Base-by-base conservation (phyloP, 306 rosid genomes). In the Inga leiocalycina region DNA sequence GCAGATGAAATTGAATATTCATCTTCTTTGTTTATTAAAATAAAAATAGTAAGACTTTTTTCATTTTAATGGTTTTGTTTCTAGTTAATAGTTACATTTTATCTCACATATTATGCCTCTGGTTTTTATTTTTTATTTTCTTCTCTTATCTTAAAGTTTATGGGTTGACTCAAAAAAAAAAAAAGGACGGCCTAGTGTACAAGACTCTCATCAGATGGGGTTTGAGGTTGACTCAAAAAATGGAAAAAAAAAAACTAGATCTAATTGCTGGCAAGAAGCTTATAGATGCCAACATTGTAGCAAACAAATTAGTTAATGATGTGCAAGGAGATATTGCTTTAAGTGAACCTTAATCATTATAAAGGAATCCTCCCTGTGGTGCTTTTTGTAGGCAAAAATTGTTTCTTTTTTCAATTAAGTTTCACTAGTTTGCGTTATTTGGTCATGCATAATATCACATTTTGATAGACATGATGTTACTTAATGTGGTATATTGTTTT, bases 401-500 rank as follows among this genome's bases (percentile, higher is more conserved):
- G 39, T 62, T 43, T 6, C 22, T 30, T 15, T 32, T 85, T 80
- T 76, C 19, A 49, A 44, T 76, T 10, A 67, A 46, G 73, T 80
- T 76, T 67, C 48, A 39, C 73, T 20, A 80, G 15, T 79, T 79
- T 59, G 39, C 16, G n/a, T 69, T 51, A 72, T 77, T 52, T 67
- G 68, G 78, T 85, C 52, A 49, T 46, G 72, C 24, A 19, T 75
- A n/a, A 62, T 74, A 44, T 30, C 62, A 43, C 86, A 86, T 65
- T 30, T 79, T 68, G 65, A 62, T 32, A 19, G 71, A 77, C 75
- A 32, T 81, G 72, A 27, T 82, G 75, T 85, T 79, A 49, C 82
- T 80, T 75, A 34, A 48, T 62, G 62, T 78, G 74, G 74, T 52
- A 67, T 79, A 74, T 80, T 66, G 65, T 81, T 76, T 79, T 57